Conservation (phyloP, 2,329 filamentous ascomycete species). For the Aspergillus pseudoviridinutans region DNA sequence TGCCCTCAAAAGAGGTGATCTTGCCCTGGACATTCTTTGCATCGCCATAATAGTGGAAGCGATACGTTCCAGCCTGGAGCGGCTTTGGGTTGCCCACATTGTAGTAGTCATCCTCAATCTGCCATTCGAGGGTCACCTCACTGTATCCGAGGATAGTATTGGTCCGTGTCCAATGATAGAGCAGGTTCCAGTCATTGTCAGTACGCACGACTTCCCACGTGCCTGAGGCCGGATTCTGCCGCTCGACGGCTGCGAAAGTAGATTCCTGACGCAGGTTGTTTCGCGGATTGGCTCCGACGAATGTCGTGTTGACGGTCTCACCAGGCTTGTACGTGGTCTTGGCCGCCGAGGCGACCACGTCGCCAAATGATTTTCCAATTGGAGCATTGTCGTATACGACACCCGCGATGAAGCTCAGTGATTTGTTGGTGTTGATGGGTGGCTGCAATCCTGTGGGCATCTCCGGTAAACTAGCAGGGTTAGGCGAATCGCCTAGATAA, state of each 20-base stretch:
- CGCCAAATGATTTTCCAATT: constrained; percentile 66
- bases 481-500: constrained; percentile 54
- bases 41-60: constrained; percentile 81
- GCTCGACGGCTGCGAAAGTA: constrained; percentile 75
- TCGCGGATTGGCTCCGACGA: constrained; percentile 83
- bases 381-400: constrained; percentile 71
- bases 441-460: constrained; percentile 58
- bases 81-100: constrained; percentile 30
- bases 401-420: constrained; percentile 72
- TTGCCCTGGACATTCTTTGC: constrained; percentile 61
- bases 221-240: constrained; percentile 42
- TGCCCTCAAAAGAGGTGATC: constrained; percentile 67
- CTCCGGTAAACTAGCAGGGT: constrained; percentile 36
- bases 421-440: constrained; percentile 72
- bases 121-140: constrained; percentile 76
- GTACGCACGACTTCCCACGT: constrained; percentile 65
- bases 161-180: constrained; percentile 74
- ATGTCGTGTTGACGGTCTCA: constrained; percentile 60
- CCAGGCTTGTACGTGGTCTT: constrained; percentile 56
- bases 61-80: constrained; percentile 61
- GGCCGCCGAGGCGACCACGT: constrained; percentile 54
- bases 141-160: constrained; percentile 68
- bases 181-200: constrained; percentile 78
- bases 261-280: constrained; percentile 77
- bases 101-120: constrained; percentile 59